These are phyloP conservation scores for Solanum hybrid DNA, from an alignment of 305 asterid species.

Conservation along the genomic window DNA sequence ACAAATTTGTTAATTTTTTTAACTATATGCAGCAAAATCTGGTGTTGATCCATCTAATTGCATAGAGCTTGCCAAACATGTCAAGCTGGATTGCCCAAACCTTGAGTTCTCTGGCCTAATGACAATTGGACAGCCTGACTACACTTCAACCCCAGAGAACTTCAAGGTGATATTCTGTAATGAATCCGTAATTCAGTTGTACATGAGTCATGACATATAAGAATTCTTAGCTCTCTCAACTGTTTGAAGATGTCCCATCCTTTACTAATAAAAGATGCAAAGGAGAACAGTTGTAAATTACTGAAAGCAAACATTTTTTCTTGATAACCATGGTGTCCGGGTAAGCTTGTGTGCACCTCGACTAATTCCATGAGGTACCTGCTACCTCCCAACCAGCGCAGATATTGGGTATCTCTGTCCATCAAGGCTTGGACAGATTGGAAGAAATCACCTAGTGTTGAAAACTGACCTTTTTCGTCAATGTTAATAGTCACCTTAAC, in stretches of 20 bases:
- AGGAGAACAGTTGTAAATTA: neutral
- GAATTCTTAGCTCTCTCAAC: neutral
- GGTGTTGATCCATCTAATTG: constrained; percentile 71
- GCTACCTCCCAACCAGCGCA: neutral
- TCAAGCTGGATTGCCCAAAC: constrained; percentile 52
- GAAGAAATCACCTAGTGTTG: neutral
- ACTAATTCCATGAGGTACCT: neutral
- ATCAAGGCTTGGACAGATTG: neutral
- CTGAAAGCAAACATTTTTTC: neutral
- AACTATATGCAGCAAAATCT: constrained; percentile 61
- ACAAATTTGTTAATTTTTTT: neutral
- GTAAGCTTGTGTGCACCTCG: neutral
- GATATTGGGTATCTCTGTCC: neutral
- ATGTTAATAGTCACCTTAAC: neutral
- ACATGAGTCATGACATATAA: neutral
- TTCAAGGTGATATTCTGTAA: constrained; percentile 45
- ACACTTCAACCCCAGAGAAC: constrained; percentile 86
- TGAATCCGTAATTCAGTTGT: neutral
- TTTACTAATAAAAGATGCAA: neutral
- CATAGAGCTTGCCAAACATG: constrained; percentile 60
- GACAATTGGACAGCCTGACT: constrained; percentile 93
- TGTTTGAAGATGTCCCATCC: neutral
- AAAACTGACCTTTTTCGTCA: neutral
- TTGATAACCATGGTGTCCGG: neutral
- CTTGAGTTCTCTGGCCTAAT: constrained; percentile 82